Conservation (phyloP, 345 rosid species). For the Orychophragmus violaceus region DNA sequence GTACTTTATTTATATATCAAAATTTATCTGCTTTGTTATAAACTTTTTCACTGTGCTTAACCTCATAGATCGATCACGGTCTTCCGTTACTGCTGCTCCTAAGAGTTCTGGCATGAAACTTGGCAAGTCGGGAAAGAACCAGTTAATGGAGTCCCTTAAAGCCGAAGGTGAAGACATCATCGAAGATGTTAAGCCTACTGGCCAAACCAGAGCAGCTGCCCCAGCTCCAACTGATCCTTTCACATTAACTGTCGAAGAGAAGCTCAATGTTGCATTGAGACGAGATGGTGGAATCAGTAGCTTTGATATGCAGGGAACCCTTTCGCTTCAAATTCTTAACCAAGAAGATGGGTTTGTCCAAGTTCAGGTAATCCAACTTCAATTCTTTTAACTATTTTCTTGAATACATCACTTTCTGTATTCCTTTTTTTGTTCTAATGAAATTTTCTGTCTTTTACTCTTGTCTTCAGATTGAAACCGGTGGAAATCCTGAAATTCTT, state of each 20-base stretch:
- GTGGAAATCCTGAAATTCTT: slow-evolving; percentile 76
- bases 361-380: slow-evolving; percentile 63
- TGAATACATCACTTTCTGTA: neutral
- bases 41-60: neutral
- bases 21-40: neutral
- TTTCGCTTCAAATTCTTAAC: slow-evolving; percentile 91
- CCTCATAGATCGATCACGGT: slow-evolving; percentile 63
- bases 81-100: slow-evolving; percentile 89
- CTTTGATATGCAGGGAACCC: slow-evolving; percentile 95
- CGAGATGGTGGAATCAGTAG: slow-evolving; percentile 92
- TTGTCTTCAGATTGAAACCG: slow-evolving; percentile 69
- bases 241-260: slow-evolving; percentile 90
- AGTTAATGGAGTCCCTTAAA: slow-evolving; percentile 88
- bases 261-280: slow-evolving; percentile 72
- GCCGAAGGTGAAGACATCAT: slow-evolving; percentile 97
- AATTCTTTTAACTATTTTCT: neutral
- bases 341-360: slow-evolving; percentile 95
- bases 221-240: slow-evolving; percentile 79
- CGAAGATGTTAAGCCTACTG: slow-evolving; percentile 82
- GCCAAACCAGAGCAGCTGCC: slow-evolving; percentile 51
- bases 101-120: slow-evolving; percentile 99
- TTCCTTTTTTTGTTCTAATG: neutral
- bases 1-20: neutral
- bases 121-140: slow-evolving; percentile 86
- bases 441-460: neutral